Conservation (phyloP, 441 rosid genomes). For the Cnidoscolus chayamansa region DNA sequence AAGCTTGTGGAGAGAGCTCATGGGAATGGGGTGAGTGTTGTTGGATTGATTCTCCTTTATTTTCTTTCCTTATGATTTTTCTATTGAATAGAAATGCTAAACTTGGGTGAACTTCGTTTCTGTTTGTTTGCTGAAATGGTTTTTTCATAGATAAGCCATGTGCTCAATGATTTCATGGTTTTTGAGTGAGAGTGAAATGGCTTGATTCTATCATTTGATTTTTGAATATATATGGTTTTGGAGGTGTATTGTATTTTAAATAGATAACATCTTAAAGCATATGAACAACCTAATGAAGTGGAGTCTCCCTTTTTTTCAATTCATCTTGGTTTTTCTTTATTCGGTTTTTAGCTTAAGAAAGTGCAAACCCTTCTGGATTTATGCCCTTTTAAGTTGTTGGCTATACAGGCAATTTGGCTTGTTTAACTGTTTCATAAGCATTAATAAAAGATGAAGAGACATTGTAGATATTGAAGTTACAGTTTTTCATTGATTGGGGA, state of each 20-base stretch:
- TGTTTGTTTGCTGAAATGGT: neutral
- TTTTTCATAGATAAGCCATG: neutral
- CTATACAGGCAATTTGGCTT: neutral
- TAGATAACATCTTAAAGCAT: neutral
- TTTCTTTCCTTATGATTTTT: neutral
- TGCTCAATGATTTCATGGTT: neutral
- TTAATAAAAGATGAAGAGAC: neutral
- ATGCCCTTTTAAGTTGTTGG: neutral
- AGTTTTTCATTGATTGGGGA: neutral
- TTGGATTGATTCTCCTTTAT: neutral
- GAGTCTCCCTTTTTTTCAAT: neutral
- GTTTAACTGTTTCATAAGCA: too few relatives aligned
- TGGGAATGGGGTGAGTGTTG: constrained; percentile 63
- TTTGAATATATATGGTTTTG: neutral
- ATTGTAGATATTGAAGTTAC: neutral
- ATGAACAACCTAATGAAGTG: neutral
- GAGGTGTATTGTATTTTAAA: neutral
- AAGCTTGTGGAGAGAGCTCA: constrained; percentile 90
- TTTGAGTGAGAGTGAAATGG: neutral
- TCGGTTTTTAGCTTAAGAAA: neutral
- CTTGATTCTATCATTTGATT: neutral
- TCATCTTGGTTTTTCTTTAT: neutral
- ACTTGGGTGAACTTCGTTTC: neutral
- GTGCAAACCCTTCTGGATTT: neutral
- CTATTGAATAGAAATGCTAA: neutral